A percentile compares a stretch with the other conserved stretches of the same genome.
These are phyloP conservation scores for Nakaseomyces glabratus DNA, from an alignment of 1,139 yeast species.

Conservation along the genomic window DNA sequence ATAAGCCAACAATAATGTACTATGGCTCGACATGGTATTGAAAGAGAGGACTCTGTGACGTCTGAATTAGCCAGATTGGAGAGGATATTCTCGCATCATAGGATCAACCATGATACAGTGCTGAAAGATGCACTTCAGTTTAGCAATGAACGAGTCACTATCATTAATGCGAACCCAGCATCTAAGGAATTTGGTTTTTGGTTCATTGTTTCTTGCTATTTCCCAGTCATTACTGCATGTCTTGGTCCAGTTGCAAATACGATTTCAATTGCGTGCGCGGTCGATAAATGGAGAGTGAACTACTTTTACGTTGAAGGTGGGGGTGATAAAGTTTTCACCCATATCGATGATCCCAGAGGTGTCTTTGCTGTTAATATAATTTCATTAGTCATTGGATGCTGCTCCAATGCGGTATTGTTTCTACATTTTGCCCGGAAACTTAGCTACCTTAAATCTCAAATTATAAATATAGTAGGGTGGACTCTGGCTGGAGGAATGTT, in stretches of 20 bases:
- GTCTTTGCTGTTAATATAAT: slow-evolving; percentile 50
- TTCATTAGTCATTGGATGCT: slow-evolving; percentile 53
- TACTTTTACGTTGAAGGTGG: background rate
- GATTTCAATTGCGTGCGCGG: slow-evolving; percentile 62
- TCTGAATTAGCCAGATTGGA: slow-evolving; percentile 2
- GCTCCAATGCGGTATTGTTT: slow-evolving; percentile 56
- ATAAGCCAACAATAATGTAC: no score
- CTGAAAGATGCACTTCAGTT: slow-evolving; percentile 20
- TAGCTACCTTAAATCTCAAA: slow-evolving; percentile 50
- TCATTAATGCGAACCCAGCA: slow-evolving; percentile 24
- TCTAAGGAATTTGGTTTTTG: slow-evolving; percentile 39
- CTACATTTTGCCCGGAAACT: slow-evolving; percentile 56
- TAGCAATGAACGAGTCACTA: slow-evolving; percentile 22
- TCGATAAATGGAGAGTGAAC: slow-evolving; percentile 52
- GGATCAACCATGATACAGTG: slow-evolving; percentile 8
- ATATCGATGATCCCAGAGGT: slow-evolving; percentile 34
- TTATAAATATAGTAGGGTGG: slow-evolving; percentile 56
- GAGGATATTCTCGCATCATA: slow-evolving; percentile 3
- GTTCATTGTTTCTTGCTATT: slow-evolving; percentile 54
- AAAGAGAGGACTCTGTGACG: slow-evolving; percentile 1
- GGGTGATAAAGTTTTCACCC: background rate
- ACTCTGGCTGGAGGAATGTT: slow-evolving; percentile 46
- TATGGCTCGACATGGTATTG: no score
- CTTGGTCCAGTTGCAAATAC: slow-evolving; percentile 70
- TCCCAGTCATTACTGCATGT: slow-evolving; percentile 70